Percentiles rank a stretch among this genome's conserved stretches.
phyloP scores from a whole-genome alignment of 768 basidiomycete species.

The Suillus sp. region DNA sequence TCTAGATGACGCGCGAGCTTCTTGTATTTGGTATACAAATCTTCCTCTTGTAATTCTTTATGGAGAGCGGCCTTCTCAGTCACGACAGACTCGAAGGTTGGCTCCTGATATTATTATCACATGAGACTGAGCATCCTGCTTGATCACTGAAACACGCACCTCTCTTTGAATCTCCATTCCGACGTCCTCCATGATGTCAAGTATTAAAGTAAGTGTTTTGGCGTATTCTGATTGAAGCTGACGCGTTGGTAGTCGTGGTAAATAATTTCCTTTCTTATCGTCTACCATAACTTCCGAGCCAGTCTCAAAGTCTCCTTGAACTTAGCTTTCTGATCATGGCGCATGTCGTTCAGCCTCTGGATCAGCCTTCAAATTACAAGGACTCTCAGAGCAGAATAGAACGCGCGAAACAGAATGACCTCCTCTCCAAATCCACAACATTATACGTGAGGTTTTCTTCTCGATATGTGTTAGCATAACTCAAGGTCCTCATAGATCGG shows the following conservation, averaged over 20 bases:
- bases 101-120: constrained; percentile 62
- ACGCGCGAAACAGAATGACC: constrained; percentile 73
- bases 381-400: constrained; percentile 88
- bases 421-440: constrained; percentile 84
- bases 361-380: constrained; percentile 96
- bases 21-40: constrained; percentile 97
- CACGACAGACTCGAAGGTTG: constrained; percentile 84
- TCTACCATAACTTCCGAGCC: background rate
- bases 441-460: constrained; percentile 72
- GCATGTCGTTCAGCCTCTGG: constrained; percentile 80
- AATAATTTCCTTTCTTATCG: constrained; percentile 29
- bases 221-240: constrained; percentile 20
- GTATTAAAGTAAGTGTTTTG: constrained; percentile 15
- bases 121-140: constrained; percentile 11
- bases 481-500: constrained; percentile 59
- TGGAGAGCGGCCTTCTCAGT: constrained; percentile 87
- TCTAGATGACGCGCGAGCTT: constrained; percentile 93
- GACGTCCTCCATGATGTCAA: constrained; percentile 77
- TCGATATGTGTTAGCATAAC: constrained; percentile 22
- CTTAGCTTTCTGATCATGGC: constrained; percentile 55
- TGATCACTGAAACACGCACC: constrained; percentile 45
- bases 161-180: constrained; percentile 83
- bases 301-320: background rate
- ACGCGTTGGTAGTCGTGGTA: constrained; percentile 35
- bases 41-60: constrained; percentile 86